Conservation (phyloP, 1,284 basidiomycete genomes). For the Salmacisia buchloeana region DNA sequence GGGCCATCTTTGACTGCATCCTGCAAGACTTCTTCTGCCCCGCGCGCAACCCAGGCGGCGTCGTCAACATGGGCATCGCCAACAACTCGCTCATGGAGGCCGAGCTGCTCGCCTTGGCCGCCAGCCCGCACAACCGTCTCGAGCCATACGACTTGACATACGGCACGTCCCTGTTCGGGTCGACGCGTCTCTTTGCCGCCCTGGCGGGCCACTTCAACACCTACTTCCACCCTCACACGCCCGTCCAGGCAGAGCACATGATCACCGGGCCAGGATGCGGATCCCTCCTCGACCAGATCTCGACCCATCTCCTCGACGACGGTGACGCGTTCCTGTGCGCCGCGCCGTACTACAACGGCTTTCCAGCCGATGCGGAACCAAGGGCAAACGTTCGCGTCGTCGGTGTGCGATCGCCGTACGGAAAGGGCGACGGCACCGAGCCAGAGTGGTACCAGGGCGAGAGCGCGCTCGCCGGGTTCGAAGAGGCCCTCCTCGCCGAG, state of each 20-base stretch:
- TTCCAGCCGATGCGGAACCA: background rate
- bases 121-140: background rate
- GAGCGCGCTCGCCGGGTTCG: conserved; percentile 7
- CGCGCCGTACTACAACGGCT: conserved; percentile 9
- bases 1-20: conserved; percentile 20
- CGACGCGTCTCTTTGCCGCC: conserved; percentile 20
- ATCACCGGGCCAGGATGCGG: conserved; percentile 22
- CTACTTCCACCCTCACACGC: conserved; percentile 10
- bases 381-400: background rate
- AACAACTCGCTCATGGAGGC: conserved; percentile 22
- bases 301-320: conserved; percentile 15
- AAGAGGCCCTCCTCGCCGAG: conserved; percentile 19
- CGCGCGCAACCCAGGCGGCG: conserved; percentile 10
- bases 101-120: conserved; percentile 14
- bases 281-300: conserved; percentile 20
- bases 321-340: conserved; percentile 15
- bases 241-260: conserved; percentile 15
- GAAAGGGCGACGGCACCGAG: background rate
- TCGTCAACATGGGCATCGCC: conserved; percentile 26
- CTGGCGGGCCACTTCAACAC: conserved; percentile 16
- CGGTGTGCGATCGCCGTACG: background rate
- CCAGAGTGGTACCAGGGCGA: background rate
- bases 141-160: conserved; percentile 1
- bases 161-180: conserved; percentile 21
- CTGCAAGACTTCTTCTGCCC: conserved; percentile 16